Evolutionary conservation across 208 protist species (phyloP).

Genomic region (Porcisia hertigi): DNA sequence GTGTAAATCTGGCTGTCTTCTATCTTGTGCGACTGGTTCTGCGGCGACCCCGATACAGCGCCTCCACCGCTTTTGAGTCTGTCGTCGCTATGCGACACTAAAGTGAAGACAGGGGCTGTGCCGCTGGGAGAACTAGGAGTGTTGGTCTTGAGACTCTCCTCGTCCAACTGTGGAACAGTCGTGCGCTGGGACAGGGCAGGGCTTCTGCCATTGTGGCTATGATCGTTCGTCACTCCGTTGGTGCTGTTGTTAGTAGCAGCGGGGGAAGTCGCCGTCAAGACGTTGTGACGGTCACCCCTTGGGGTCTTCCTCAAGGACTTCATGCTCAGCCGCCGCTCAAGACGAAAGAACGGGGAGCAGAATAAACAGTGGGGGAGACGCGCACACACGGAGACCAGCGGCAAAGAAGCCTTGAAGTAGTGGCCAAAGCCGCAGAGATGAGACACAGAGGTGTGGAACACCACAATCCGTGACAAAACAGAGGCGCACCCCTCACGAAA

Average conservation of each 20-base stretch:
- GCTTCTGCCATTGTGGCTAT: conserved; percentile 1
- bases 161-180: conserved; percentile 37
- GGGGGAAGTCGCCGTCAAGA: conserved; percentile 5
- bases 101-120: conserved; percentile 16
- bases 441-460: no score
- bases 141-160: conserved; percentile 44
- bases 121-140: not conserved
- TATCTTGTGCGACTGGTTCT: conserved; percentile 23
- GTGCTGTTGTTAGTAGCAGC: not conserved
- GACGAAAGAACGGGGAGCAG: not conserved
- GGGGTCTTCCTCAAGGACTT: not conserved
- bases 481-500: no score
- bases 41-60: not conserved
- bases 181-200: conserved; percentile 3
- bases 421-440: no score
- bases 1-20: conserved; percentile 43
- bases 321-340: not conserved
- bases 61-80: conserved; percentile 9
- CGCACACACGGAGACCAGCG: not conserved
- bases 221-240: not conserved
- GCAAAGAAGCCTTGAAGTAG: not conserved
- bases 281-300: conserved; percentile 23
- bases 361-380: not conserved
- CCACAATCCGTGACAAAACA: no score
- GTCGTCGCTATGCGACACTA: conserved; percentile 32